Evolutionary conservation across 495 filamentous ascomycete genomes (phyloP), one percentile per base, ranked within the genome.

Genomic region (Penicillium dipodomyicola): DNA sequence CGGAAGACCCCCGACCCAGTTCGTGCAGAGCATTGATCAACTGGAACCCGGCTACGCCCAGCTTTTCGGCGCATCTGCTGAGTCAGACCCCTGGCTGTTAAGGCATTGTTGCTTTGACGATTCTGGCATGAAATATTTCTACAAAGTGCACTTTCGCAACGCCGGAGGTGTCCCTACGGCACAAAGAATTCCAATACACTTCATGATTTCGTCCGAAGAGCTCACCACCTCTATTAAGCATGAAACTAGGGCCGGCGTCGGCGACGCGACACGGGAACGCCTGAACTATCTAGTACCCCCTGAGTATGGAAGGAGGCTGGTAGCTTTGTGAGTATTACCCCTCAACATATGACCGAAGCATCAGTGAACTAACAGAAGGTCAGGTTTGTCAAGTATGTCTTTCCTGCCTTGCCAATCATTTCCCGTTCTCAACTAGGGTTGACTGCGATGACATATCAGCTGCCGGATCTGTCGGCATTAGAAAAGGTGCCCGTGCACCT

Each of bases 11-110:
- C 56, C 60, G 29, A 67, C 65, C 8, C 68, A 71, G 42, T 69
- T 69, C 29, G 65, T 73, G 12, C 66, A 71, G 42, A 68, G 61
- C 29, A 71, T 74, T 22, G 72, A 74, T 53, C 67, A 68, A 42
- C 60, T 74, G 14, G 62, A 69, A 20, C 57, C 60, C 22, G 66
- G 66, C 15, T 65, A 65, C 42, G 70, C 72, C 5, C 70, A 74
- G 33, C 52, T 74, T 5, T 69, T 71, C 32, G 70, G 72, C 1
- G 67, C 67, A 4, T 74, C 72, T 3, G 65, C 68, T 43, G 72
- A 74, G 43, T 74, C 72, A 15, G 72, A 72, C 43, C 72, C 72
- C 1, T 74, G 70, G 65, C 63, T 74, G 2, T 60, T 74, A 3
- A 55, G 72, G 14, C 72, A 74, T 53, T 74, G 70, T 49, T 66